Conservation (phyloP, 805 yeast genomes). For the Wickerhamomyces canadensis region DNA sequence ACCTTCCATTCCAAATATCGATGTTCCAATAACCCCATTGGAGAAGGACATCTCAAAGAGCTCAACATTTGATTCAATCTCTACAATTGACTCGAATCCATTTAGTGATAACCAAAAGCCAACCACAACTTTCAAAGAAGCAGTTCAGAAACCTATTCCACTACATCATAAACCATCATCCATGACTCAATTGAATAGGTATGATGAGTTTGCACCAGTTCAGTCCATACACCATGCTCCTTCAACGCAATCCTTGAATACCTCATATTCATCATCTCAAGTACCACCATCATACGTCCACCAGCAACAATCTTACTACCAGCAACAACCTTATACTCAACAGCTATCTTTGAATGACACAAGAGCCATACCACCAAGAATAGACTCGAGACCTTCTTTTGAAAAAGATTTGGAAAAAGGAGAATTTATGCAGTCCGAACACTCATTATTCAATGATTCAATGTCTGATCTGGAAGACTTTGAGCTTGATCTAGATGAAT, state of each 20-base stretch:
- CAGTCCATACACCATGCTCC: not conserved
- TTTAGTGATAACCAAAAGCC: constrained; percentile 2
- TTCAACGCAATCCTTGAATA: not conserved
- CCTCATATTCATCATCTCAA: not conserved
- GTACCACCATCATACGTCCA: not conserved
- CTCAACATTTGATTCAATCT: constrained; percentile 5
- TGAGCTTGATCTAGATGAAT: not conserved
- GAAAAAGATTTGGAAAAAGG: not conserved
- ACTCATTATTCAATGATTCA: not conserved
- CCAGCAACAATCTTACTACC: not conserved
- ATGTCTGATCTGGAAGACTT: not conserved
- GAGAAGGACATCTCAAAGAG: not conserved
- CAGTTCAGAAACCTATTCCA: constrained; percentile 4
- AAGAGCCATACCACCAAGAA: not conserved
- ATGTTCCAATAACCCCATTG: not conserved
- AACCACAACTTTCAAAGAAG: not conserved
- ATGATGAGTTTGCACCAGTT: not conserved
- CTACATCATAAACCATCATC: constrained; percentile 2
- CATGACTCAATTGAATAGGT: not conserved
- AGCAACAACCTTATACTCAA: not conserved
- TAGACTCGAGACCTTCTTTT: not conserved
- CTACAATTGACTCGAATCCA: constrained; percentile 2
- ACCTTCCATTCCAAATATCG: constrained; percentile 8
- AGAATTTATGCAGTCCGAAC: not conserved
- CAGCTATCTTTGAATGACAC: too few relatives aligned